Base-by-base conservation (phyloP, 768 basidiomycete genomes). In the Psilocybe cyanescens region DNA sequence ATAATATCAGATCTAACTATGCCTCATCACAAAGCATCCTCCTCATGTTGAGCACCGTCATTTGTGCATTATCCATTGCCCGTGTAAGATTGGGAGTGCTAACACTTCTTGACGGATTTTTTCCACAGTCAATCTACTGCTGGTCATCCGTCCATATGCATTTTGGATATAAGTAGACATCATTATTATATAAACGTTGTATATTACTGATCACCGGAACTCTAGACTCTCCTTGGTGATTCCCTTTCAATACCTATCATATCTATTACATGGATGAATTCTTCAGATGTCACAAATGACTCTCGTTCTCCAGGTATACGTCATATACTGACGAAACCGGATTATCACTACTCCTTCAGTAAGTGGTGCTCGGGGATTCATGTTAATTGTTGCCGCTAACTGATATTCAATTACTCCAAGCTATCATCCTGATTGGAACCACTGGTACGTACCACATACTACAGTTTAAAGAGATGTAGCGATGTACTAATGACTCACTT, bases 201-300 rank as follows among this genome's bases (percentile, higher is more conserved):
- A 19, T 19, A 19, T 19, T 19, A 19, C 19, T 19, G 19, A 19
- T 19, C 19, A 19, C 19, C 19, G 19, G 19, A 19, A 19, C 19
- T 19, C 19, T 19, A 73, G 72, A 72, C 69, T 33, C 63, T 73
- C 7, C 48, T 72, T 35, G 69, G 71, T 35, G 72, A 72, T 60
- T 62, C 66, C 1, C 55, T 73, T n/a, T 41, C 71, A 59, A 71
- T 73, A 33, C 41, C 48, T 16, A 8, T 17, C 37, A 31, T 35
- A 61, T 12, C 49, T 11, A 9, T 49, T 8, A 9, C 19, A 19
- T 19, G 19, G 19, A 19, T 19, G 19, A 19, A 19, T 19, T 19
- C 19, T 19, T 19, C 19, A 19, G 19, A 19, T 19, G 19, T 19
- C 19, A 19, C 19, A 19, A 19, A 16, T 19, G 48, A 60, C 30